phyloP scores from a whole-genome alignment of 2,329 filamentous ascomycete species.

The Colletotrichum endophyticum region DNA sequence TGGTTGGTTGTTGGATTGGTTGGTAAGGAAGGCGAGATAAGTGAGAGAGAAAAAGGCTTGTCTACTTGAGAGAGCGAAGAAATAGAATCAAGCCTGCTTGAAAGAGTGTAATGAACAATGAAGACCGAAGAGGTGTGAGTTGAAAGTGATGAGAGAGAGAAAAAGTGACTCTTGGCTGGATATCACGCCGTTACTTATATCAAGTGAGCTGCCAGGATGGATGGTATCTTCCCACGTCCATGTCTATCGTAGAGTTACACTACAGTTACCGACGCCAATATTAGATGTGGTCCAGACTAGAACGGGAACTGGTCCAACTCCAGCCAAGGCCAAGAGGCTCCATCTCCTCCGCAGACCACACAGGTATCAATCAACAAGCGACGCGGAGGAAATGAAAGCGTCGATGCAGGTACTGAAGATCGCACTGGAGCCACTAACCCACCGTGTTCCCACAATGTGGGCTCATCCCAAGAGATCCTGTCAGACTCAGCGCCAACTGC shows the following conservation, averaged over 20 bases:
- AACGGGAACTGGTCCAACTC: not conserved
- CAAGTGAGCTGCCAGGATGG: not conserved
- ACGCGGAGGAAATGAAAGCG: constrained; percentile 20
- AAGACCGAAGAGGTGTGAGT: not conserved
- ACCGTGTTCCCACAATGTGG: constrained; percentile 6
- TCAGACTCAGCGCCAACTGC: not conserved
- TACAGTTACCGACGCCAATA: not conserved
- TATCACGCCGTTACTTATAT: constrained; percentile 12
- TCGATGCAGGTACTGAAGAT: constrained; percentile 19
- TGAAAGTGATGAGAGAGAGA: not conserved
- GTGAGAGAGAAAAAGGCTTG: not conserved
- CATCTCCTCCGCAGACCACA: constrained; percentile 1
- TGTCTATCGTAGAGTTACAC: not conserved
- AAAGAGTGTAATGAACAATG: constrained; percentile 10
- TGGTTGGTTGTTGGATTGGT: not conserved
- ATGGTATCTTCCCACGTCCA: not conserved
- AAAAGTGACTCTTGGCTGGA: not conserved
- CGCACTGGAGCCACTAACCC: constrained; percentile 8
- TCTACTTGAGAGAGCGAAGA: constrained; percentile 8
- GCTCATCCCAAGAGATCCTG: not conserved
- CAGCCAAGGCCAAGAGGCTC: not conserved
- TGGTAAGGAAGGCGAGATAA: not conserved
- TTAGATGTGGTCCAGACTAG: not conserved
- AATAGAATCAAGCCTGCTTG: constrained; percentile 19
- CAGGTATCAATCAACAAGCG: constrained; percentile 15